These are phyloP conservation scores for Viridothelium virens DNA, from an alignment of 495 filamentous ascomycete genomes.

Conservation along the genomic window DNA sequence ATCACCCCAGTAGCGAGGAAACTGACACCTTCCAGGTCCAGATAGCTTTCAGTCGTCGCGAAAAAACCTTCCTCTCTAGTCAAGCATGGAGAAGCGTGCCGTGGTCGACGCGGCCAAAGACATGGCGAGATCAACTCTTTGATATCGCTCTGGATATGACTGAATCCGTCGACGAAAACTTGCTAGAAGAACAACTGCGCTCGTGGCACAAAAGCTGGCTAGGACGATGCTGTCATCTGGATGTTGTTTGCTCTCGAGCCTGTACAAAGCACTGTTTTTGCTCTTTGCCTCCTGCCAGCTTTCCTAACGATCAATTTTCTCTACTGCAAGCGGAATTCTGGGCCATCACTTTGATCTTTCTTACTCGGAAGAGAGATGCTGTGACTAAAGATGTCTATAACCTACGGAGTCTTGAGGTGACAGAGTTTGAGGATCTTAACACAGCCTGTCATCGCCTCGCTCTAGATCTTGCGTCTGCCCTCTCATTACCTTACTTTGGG, in stretches of 20 bases:
- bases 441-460: not conserved
- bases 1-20: not conserved
- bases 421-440: not conserved
- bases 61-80: not conserved
- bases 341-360: not conserved
- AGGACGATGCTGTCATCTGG: not conserved
- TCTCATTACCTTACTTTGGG: not conserved
- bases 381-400: not conserved
- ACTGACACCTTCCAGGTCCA: not conserved
- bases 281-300: not conserved
- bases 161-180: not conserved
- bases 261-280: not conserved
- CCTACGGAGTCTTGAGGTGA: not conserved
- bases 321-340: not conserved
- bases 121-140: not conserved
- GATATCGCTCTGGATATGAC: slow-evolving; percentile 1
- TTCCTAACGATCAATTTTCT: not conserved
- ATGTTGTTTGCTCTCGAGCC: not conserved
- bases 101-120: not conserved
- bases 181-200: not conserved
- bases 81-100: not conserved
- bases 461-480: not conserved
- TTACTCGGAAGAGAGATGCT: not conserved
- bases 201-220: not conserved
- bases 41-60: not conserved